Evolutionary conservation across 164 flowering plant genomes (phyloP).

Genomic region (Euptelea pleiosperma): DNA sequence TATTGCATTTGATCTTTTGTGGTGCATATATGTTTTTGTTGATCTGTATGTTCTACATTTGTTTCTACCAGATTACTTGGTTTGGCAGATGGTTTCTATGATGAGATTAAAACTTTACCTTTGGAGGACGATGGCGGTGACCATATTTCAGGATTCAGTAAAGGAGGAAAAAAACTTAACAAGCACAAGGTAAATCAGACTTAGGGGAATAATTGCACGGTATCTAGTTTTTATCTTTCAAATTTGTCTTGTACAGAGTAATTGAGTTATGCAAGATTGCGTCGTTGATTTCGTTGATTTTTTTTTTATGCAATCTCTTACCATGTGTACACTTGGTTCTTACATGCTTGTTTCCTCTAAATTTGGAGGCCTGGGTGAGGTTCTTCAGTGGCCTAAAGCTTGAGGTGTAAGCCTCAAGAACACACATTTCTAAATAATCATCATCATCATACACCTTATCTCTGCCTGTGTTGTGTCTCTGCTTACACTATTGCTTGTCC

Average conservation of each 20-base stretch:
- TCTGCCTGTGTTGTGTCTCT: no score
- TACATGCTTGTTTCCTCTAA: no score
- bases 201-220: not conserved
- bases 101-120: conserved; percentile 61
- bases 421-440: no score
- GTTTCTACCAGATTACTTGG: conserved; percentile 56
- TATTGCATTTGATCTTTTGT: not conserved
- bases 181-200: conserved; percentile 63
- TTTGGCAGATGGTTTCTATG: conserved; percentile 62
- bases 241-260: not conserved
- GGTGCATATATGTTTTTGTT: not conserved
- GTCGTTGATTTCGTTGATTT: no score
- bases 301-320: no score
- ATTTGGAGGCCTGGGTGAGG: no score
- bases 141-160: conserved; percentile 17
- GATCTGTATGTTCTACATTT: conserved; percentile 1
- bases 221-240: not conserved
- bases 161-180: conserved; percentile 36
- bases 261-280: no score
- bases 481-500: no score
- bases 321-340: no score
- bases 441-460: no score
- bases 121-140: conserved; percentile 38
- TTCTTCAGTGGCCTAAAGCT: no score
- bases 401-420: no score